phyloP scores from a whole-genome alignment of 768 basidiomycete species.

The Termitomyces eurrhizus region DNA sequence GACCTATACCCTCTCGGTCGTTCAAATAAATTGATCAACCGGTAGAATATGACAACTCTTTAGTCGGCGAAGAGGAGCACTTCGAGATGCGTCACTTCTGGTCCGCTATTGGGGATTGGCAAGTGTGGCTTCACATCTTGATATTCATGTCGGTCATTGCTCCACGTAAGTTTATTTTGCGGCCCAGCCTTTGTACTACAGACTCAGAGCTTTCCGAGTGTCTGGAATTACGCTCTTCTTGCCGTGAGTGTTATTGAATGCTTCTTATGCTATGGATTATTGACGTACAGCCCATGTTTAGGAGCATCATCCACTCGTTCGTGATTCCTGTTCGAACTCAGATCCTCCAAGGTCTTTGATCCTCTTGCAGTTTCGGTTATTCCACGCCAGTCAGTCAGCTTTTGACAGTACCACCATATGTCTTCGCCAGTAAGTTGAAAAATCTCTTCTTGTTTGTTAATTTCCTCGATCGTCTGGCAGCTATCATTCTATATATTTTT shows the following conservation, averaged over 20 bases:
- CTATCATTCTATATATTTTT: conserved; percentile 34
- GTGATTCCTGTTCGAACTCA: conserved; percentile 3
- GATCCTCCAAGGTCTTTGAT: background rate
- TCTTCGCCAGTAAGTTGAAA: conserved; percentile 50
- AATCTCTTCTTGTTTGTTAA: background rate
- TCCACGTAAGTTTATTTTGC: conserved; percentile 44
- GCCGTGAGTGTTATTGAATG: conserved; percentile 42
- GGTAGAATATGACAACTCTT: conserved; percentile 52
- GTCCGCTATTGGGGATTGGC: conserved; percentile 60
- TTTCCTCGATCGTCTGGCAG: background rate
- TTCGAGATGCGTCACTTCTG: conserved; percentile 51
- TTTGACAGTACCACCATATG: conserved; percentile 65
- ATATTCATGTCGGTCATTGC: conserved; percentile 55
- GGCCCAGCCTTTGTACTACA: background rate
- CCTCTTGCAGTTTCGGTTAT: conserved; percentile 53
- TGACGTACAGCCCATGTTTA: conserved; percentile 17
- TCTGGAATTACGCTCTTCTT: conserved; percentile 71
- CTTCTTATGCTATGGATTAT: background rate
- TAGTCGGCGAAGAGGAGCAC: conserved; percentile 57
- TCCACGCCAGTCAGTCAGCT: conserved; percentile 54
- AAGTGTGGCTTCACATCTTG: conserved; percentile 55
- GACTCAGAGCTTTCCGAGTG: conserved; percentile 31
- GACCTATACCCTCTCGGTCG: background rate
- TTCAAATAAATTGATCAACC: background rate
- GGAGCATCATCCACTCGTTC: conserved; percentile 57